Conservation (phyloP, 2,329 filamentous ascomycete genomes). For the Colletotrichum falcatum region DNA sequence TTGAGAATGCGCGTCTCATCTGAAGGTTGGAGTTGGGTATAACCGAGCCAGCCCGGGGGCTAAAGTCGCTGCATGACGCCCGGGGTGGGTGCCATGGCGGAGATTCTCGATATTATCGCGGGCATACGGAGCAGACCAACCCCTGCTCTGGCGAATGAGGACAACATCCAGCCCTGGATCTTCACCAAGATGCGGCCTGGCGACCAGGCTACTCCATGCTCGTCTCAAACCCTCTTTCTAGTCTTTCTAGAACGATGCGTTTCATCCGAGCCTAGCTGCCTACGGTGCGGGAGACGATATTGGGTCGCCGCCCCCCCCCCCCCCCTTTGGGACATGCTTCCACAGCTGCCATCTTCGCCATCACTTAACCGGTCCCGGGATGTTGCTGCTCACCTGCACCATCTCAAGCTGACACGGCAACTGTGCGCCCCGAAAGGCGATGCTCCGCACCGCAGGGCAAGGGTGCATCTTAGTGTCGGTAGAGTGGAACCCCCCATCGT, state of each 20-base stretch:
- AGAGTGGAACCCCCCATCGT: neutral
- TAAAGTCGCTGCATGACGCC: neutral
- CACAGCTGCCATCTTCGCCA: neutral
- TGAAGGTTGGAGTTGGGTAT: neutral
- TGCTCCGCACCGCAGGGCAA: neutral
- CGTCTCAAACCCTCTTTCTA: constrained; percentile 29
- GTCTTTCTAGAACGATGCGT: constrained; percentile 33
- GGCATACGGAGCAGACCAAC: neutral
- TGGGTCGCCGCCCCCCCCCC: no score
- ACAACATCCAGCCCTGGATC: neutral
- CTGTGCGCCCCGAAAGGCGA: no score
- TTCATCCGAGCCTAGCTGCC: constrained; percentile 23
- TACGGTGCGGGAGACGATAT: neutral
- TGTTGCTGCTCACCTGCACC: neutral
- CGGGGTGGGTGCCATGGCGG: neutral
- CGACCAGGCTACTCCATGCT: constrained; percentile 21
- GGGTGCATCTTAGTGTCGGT: neutral
- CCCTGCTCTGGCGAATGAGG: constrained; percentile 15
- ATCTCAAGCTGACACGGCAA: no score
- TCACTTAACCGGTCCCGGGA: no score
- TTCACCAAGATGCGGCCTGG: neutral
- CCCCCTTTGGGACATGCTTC: neutral
- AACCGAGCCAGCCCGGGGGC: constrained; percentile 5
- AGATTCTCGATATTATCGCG: neutral
- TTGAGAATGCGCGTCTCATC: constrained; percentile 23